phyloP scores from a whole-genome alignment of 2,329 filamentous ascomycete species.

The Sclerotinia borealis region DNA sequence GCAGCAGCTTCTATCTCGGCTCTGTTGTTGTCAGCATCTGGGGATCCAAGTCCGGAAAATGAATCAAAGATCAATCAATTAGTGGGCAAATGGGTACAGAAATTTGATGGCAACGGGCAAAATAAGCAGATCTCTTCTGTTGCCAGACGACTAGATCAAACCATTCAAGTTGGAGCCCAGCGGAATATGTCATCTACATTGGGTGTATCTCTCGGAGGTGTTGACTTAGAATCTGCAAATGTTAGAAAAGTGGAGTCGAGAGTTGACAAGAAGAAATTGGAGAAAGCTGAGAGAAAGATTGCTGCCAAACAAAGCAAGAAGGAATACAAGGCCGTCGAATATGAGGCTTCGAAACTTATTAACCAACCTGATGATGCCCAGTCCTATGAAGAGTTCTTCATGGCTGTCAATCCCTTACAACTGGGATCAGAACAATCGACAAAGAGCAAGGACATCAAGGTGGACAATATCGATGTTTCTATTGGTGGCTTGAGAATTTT shows the following conservation, averaged over 20 bases:
- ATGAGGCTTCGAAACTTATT: constrained; percentile 87
- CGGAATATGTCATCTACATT: constrained; percentile 95
- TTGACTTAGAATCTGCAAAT: constrained; percentile 92
- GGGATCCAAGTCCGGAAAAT: constrained; percentile 64
- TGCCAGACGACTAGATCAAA: constrained; percentile 83
- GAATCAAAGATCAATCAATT: constrained; percentile 75
- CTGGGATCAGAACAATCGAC: constrained; percentile 62
- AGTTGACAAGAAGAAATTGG: constrained; percentile 97
- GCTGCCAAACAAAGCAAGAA: constrained; percentile 98
- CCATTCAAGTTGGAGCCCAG: constrained; percentile 89
- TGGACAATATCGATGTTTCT: constrained; percentile 91
- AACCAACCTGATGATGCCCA: constrained; percentile 76
- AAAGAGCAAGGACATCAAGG: constrained; percentile 98
- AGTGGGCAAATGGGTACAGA: constrained; percentile 83
- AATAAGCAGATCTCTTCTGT: constrained; percentile 64
- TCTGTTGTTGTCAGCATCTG: constrained; percentile 87
- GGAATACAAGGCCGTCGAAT: constrained; percentile 95
- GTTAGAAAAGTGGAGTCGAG: constrained; percentile 92
- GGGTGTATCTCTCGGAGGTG: constrained; percentile 73
- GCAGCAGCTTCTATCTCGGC: constrained; percentile 81
- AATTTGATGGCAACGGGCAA: constrained; percentile 67
- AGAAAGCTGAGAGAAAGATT: constrained; percentile 97
- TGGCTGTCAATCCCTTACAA: constrained; percentile 96
- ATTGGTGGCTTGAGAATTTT: constrained; percentile 86
- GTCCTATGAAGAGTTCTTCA: constrained; percentile 99